Evolutionary conservation across 2,329 filamentous ascomycete genomes (phyloP), one percentile per base, ranked within the genome.

Genomic region (Furcasterigmium furcatum): DNA sequence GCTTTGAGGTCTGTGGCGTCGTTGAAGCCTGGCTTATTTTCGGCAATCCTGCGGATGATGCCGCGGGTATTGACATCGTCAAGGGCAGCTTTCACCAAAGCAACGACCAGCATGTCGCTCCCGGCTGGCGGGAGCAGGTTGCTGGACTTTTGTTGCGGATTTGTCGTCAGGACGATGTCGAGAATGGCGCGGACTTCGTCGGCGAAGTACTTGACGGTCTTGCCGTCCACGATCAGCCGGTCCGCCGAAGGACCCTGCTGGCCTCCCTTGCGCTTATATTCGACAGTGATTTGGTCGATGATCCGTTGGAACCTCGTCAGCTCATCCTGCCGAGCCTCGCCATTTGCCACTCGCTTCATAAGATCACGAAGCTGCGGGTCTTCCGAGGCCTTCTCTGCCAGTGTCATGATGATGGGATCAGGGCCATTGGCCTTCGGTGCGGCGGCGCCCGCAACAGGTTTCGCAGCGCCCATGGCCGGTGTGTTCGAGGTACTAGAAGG

Each of bases 271-370:
- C 67, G 72, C 54, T 74, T 76, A 53, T 78, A 78, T 49, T 82
- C 77, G 1, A 65, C 65, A 3, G 85, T 91, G 46, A 94, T 77
- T 59, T 90, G 83, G 56, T 91, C 86, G 50, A 94, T 94, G 35
- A 94, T 88, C 41, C 76, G 77, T 60, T 94, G 88, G 55, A 94
- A 94, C 50, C 84, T 80, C 39, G 82, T 81, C 12, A 94, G 68
- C 60, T 94, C 87, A 13, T 82, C 78, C 30, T 81, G 77, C 12
- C 79, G 82, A 1, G 88, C 50, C 53, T 85, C 78, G 2, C 88
- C 88, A 22, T 84, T 82, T 0, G 88, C 88, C 1, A 94, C 88
- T 44, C 88, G 81, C 61, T 89, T 89, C 88, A 94, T 94, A 0
- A 94, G 71, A 29, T 86, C 82, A 46, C 90, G 84, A 9, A 94